Conservation (phyloP, 2,329 filamentous ascomycete genomes). For the Fusarium metavorans region DNA sequence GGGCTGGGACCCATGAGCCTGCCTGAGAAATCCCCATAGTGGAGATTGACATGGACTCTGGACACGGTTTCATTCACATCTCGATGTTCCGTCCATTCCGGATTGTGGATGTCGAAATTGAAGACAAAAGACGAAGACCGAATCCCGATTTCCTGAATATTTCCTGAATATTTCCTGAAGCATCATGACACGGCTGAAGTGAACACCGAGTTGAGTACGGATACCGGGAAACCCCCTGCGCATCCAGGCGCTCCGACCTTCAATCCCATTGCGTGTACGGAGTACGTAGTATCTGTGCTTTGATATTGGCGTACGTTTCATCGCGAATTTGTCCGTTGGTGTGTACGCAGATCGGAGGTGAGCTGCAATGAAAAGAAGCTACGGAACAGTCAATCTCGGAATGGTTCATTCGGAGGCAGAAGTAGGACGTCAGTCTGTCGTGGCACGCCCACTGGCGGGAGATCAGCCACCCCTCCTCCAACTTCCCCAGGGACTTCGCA, state of each 20-base stretch:
- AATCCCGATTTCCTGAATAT: background rate
- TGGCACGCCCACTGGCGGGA: constrained; percentile 22
- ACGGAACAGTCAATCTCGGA: background rate
- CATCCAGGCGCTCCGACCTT: background rate
- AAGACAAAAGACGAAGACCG: background rate
- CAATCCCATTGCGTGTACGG: background rate
- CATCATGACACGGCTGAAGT: background rate
- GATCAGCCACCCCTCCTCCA: constrained; percentile 36
- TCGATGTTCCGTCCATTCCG: background rate
- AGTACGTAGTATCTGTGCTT: background rate
- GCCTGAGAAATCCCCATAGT: background rate
- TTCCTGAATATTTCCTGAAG: background rate
- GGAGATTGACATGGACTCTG: background rate
- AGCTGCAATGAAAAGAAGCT: background rate
- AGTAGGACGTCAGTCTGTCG: background rate
- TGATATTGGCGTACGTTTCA: background rate
- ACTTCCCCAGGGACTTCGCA: background rate
- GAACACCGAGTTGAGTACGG: background rate
- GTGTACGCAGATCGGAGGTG: background rate
- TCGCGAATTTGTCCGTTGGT: background rate
- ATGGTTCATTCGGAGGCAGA: constrained; percentile 10
- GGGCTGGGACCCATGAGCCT: background rate
- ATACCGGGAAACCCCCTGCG: background rate
- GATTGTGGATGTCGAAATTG: background rate
- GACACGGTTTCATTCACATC: background rate